Conservation (phyloP, 2,329 filamentous ascomycete species). For the Laburnicola sp. region DNA sequence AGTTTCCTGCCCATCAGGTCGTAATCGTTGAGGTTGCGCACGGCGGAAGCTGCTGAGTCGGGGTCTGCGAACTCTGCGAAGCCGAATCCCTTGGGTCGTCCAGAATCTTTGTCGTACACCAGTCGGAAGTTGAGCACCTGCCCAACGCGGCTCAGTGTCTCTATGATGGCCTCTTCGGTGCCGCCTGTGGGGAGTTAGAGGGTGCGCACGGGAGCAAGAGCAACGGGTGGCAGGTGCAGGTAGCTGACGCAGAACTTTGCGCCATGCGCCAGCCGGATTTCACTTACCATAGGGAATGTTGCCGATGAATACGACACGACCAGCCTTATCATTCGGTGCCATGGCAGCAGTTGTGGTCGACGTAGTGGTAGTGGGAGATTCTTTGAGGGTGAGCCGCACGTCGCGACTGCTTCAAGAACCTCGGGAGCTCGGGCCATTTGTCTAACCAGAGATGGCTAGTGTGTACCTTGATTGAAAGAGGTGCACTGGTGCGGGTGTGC, state of each 20-base stretch:
- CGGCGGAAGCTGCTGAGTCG: conserved; percentile 88
- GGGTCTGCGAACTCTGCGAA: conserved; percentile 95
- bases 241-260: not conserved
- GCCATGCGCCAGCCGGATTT: not conserved
- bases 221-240: not conserved
- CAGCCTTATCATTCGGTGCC: conserved; percentile 64
- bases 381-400: not conserved
- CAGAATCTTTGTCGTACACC: conserved; percentile 94
- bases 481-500: too few species aligned
- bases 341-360: conserved; percentile 19
- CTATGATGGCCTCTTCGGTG: conserved; percentile 92
- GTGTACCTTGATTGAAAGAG: too few species aligned
- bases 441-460: not conserved
- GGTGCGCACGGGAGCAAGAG: conserved; percentile 13
- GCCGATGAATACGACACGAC: conserved; percentile 80
- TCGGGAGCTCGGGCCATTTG: not conserved
- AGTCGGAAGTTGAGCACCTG: conserved; percentile 90
- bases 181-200: conserved; percentile 62
- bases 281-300: conserved; percentile 80
- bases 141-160: conserved; percentile 88
- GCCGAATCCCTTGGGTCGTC: conserved; percentile 92
- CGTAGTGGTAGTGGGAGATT: not conserved
- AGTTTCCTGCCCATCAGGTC: conserved; percentile 95
- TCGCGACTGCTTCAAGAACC: not conserved
- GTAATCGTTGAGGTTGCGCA: conserved; percentile 92